These are phyloP conservation scores for Penicillium sp. DNA, from an alignment of 2,329 filamentous ascomycete genomes.

Conservation along the genomic window DNA sequence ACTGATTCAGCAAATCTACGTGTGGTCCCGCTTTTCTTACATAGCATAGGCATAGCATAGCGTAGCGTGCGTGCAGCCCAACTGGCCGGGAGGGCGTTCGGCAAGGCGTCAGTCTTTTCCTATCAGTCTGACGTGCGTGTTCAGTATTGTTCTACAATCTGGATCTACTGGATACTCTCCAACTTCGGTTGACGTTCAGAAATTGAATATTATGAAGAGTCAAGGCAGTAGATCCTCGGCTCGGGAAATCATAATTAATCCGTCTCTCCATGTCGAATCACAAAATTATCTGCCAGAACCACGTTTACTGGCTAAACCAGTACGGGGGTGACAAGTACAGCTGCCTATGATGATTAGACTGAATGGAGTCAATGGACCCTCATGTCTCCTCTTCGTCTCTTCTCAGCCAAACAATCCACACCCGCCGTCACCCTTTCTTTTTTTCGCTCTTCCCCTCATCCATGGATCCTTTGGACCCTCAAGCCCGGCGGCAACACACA, in stretches of 20 bases:
- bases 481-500: background rate
- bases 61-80: conserved; percentile 3
- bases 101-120: conserved; percentile 7
- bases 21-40: background rate
- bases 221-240: no score
- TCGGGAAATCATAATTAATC: background rate
- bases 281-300: conserved; percentile 7
- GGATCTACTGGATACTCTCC: no score
- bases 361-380: background rate
- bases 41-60: background rate
- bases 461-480: conserved; percentile 1
- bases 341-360: background rate
- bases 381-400: background rate
- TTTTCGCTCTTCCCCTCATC: conserved; percentile 19
- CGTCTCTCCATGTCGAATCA: conserved; percentile 4
- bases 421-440: conserved; percentile 2
- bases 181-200: no score
- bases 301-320: conserved; percentile 11
- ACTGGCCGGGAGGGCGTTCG: background rate
- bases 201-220: no score
- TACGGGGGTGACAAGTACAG: background rate
- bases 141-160: background rate
- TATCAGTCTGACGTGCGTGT: background rate
- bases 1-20: background rate
- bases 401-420: conserved; percentile 5